Conservation (phyloP, 106 monocot species). For the Dendrobium catenatum region DNA sequence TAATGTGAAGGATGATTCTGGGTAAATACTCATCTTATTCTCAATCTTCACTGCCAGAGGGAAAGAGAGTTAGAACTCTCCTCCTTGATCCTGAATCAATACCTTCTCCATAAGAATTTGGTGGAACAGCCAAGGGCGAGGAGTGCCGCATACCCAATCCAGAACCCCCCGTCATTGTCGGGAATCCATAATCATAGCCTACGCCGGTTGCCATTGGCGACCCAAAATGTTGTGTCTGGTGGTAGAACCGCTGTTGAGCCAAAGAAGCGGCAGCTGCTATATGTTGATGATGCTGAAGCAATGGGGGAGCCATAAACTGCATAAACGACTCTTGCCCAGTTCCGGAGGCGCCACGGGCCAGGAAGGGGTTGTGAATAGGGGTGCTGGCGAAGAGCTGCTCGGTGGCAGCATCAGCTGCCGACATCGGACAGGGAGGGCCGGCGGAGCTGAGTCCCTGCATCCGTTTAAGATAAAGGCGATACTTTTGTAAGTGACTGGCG, state of each 20-base stretch:
- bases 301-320: conserved; percentile 10
- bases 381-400: conserved; percentile 44
- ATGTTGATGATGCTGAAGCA: conserved; percentile 35
- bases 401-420: conserved; percentile 20
- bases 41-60: conserved; percentile 55
- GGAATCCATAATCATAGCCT: conserved; percentile 20
- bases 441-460: conserved; percentile 12
- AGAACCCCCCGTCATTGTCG: conserved; percentile 22
- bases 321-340: conserved; percentile 5
- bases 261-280: neutral
- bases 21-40: neutral
- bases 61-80: conserved; percentile 74
- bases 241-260: conserved; percentile 25
- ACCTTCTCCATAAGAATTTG: conserved; percentile 43
- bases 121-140: neutral
- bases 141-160: conserved; percentile 10
- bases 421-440: neutral
- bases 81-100: conserved; percentile 30
- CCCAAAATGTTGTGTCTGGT: conserved; percentile 10
- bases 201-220: too few relatives aligned
- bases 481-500: conserved; percentile 58
- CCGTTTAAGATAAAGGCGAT: conserved; percentile 37
- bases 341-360: neutral
- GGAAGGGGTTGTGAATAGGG: conserved; percentile 35
- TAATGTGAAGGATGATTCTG: neutral